Base-by-base conservation (phyloP, 495 filamentous ascomycete genomes). In the Trichoderma reesei region DNA sequence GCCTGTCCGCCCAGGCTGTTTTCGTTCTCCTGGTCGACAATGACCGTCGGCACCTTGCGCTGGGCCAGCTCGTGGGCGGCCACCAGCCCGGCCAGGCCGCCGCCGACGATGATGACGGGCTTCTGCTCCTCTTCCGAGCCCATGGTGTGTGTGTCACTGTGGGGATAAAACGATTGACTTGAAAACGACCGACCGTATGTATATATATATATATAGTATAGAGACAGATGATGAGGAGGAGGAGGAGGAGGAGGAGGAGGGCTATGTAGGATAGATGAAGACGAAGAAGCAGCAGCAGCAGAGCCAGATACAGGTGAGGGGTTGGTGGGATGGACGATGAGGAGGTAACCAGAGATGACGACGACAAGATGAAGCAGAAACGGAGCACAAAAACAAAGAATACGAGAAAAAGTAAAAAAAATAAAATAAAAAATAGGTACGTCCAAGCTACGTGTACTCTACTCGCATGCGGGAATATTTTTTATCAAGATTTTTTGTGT, bases 1-100 rank as follows among this genome's bases (percentile, higher is more conserved):
- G 80, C 80, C 67, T 83, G 80, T 5, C 79, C 80, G 62, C 80
- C 80, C 7, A 83, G 69, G 61, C 72, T 78, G 63, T 72, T 68
- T 46, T 69, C 69, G 60, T 75, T 76, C 67, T 83, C 80, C 64
- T 83, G 80, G 72, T 83, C 80, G 42, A 83, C 64, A 46, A 83
- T 67, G 37, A 82, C 20, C 3, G 67, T 64, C 4, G 71, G 74
- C 16, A 83, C 71, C 59, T 71, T 67, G 33, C 67, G 75, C 61
- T 70, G 67, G 18, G 79, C 70, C n/a, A 83, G 76, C 67, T 83
- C 80, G 61, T 72, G 77, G 63, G 80, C 79, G 10, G 80, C 78
- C 41, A 83, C 80, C 8, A 83, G 76, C 7, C 79, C 80, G 63
- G 80, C 78, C 11, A 83, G 75, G 64, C 80, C 80, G 44, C 71